Evolutionary conservation across 2,329 filamentous ascomycete genomes (phyloP).

Genomic region (Pseudogymnoascus sp.): DNA sequence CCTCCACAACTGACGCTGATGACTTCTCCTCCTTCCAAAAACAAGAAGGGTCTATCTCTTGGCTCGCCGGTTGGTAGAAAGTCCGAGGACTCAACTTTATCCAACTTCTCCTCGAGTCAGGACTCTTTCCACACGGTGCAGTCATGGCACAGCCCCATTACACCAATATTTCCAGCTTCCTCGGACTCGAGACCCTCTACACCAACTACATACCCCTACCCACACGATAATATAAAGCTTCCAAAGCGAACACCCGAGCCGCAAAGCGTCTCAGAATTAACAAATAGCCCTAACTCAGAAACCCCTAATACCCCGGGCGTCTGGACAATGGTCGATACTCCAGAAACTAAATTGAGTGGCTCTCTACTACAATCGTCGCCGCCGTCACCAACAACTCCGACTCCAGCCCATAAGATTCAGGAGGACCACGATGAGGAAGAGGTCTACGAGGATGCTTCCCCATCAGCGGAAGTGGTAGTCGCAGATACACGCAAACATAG

Average conservation of each 20-base stretch:
- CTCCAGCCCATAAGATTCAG: conserved; percentile 33
- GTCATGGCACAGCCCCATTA: conserved; percentile 41
- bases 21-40: conserved; percentile 34
- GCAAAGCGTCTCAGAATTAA: conserved; percentile 29
- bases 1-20: conserved; percentile 36
- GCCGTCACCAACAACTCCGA: conserved; percentile 33
- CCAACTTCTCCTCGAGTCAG: conserved; percentile 37
- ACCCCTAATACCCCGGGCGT: conserved; percentile 18
- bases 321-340: conserved; percentile 17
- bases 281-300: conserved; percentile 15
- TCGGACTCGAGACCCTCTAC: conserved; percentile 57
- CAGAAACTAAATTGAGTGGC: conserved; percentile 11
- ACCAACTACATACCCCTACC: conserved; percentile 34
- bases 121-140: conserved; percentile 48
- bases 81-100: conserved; percentile 8
- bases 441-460: not conserved
- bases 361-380: conserved; percentile 13
- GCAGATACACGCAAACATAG: not conserved
- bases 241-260: conserved; percentile 26
- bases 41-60: conserved; percentile 14
- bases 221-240: conserved; percentile 33
- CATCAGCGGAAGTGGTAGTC: not conserved
- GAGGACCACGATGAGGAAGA: conserved; percentile 31
- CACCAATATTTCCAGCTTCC: conserved; percentile 37
- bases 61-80: not conserved